Evolutionary conservation across 2,329 filamentous ascomycete species (phyloP), one percentile per base, ranked within the genome.

Genomic region (Colletotrichum chlorophyti): DNA sequence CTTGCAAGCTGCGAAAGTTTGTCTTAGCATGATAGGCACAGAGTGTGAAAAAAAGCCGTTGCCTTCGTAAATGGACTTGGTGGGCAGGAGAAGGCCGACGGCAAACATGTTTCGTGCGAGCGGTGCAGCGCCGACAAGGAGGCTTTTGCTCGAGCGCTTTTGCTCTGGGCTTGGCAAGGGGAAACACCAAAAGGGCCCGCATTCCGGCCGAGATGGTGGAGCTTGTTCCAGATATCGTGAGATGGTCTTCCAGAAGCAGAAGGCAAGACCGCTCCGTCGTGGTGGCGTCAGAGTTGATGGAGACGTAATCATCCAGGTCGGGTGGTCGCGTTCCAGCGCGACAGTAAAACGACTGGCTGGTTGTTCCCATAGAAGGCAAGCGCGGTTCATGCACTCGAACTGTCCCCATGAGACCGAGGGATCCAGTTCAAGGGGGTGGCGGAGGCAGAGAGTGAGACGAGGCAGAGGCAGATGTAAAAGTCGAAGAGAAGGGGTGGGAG

Each of bases 191-290:
- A 31, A 27, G 15, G 24, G 29, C 24, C 54, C 42, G 54, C 50
- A 24, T 21, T 43, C 23, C 40, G 37, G 24, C 35, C 21, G 32
- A 23, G 12, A 24, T 17, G 26, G 57, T 60, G 45, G 57, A 23
- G 32, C 43, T 12, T 40, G 38, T 60, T 40, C 51, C 52, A 60
- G 38, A 45, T 49, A 57, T 50, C 15, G 32, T 34, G 43, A 60
- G 37, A n/a, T 29, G 32, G 41, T 43, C 27, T 55, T 55, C 51
- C 51, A 45, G 43, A 59, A 55, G 43, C 26, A 50, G 55, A 38
- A 55, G 26, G 51, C 43, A 60, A 40, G 57, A 42, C 57, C 43
- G 57, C 38, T 21, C 24, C 29, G 40, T 23, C 17, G 21, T 50
- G 11, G 52, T 55, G 51, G 55, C 55, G 51, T 29, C 45, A 12